These are phyloP conservation scores for Hydrangea macrophylla DNA, from an alignment of 148 eudicot species.

Conservation along the genomic window DNA sequence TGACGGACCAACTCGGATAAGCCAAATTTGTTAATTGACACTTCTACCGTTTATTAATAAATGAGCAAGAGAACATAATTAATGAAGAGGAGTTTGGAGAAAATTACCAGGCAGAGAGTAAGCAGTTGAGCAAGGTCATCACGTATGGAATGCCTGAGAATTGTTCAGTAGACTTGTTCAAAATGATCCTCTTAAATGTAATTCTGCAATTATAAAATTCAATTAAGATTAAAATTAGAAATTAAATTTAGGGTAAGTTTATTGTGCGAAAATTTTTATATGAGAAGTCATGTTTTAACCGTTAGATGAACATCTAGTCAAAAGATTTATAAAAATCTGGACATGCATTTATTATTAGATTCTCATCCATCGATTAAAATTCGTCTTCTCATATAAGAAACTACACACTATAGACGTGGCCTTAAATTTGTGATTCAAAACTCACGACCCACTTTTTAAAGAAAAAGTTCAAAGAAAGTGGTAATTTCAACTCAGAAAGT, in stretches of 20 bases:
- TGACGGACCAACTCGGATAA: no score
- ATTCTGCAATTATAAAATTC: conserved; percentile 31
- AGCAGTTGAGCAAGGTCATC: conserved; percentile 82
- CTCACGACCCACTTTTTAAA: neutral
- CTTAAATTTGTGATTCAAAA: neutral
- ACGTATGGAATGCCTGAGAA: conserved; percentile 76
- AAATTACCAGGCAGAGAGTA: conserved; percentile 68
- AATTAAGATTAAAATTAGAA: no score
- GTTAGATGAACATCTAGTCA: no score
- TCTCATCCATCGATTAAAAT: no score
- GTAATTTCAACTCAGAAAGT: neutral
- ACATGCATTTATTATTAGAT: no score
- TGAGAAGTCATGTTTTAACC: no score
- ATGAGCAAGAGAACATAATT: neutral
- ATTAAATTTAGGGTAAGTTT: no score
- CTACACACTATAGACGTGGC: no score
- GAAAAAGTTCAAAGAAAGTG: neutral
- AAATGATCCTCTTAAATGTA: conserved; percentile 69
- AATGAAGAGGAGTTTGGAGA: neutral
- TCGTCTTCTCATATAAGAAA: no score
- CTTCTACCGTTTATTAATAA: neutral
- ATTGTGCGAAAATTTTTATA: no score
- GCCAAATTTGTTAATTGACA: no score
- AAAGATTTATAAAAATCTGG: no score
- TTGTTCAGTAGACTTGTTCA: conserved; percentile 60